Base-by-base conservation (phyloP, 257 asterid species). In the Solanum lignicaule region DNA sequence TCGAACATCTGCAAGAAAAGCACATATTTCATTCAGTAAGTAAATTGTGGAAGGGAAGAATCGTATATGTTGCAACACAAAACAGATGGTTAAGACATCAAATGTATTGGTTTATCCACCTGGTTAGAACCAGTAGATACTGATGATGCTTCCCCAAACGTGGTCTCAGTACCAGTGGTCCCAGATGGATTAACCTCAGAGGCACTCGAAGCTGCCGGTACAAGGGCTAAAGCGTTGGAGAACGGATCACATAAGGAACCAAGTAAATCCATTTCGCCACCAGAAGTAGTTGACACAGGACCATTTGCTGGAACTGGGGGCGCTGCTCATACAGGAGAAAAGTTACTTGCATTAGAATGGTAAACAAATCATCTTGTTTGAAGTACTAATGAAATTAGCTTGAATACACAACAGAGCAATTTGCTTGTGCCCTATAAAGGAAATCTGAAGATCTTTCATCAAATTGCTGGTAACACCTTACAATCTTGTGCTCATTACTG, bases 181-280 rank as follows among this genome's bases (percentile, higher is more conserved):
- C 87, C 91, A 21, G 94, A 88, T 41, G 90, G 90, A 89, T 91
- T 90, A 84, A 90, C 90, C 92, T 94, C 98, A 87, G 94, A 36
- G 39, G 91, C 79, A 72, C 83, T 6, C 13, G 91, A 88, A 25
- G 90, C 89, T 87, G 93, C 90, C 76, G 98, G 95, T 90, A 96
- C 95, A 18, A 94, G 94, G 90, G 99, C 98, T 93, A 96, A 88
- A 60, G 95, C 86, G 69, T 92, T 92, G 84, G 95, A 87, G 55
- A 88, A 92, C 5, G 96, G 88, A 11, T 93, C 98, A 5, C 98
- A 89, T 43, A 96, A 88, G 58, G 98, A 90, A 72, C 96, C 98
- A 81, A 96, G 93, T 55, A 95, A 90, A 91, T 97, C 99, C 92
- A 96, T 87, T 48, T 96, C 98, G 90, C 91, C 83, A 23, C 88